Conservation (phyloP, 192 early-diverging fungal genomes). For the Pilaira anomala region DNA sequence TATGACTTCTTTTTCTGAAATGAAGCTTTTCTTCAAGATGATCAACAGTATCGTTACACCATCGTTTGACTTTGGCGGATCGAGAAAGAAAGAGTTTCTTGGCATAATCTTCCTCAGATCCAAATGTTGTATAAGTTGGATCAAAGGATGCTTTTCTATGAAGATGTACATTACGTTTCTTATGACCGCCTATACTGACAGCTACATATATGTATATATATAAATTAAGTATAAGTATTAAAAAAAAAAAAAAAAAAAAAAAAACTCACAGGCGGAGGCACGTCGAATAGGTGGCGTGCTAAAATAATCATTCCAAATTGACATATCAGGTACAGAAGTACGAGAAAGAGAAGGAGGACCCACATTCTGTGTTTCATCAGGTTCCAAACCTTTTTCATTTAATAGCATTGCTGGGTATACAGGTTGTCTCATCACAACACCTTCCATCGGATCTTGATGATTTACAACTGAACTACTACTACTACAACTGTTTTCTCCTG, state of each 20-base stretch:
- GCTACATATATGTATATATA: too few relatives aligned
- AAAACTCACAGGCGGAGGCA: background rate
- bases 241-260: too few relatives aligned
- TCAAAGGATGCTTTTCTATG: background rate
- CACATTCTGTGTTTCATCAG: too few relatives aligned
- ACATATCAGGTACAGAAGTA: background rate
- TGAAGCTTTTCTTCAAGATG: background rate
- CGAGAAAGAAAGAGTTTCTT: constrained; percentile 26
- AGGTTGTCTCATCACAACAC: background rate
- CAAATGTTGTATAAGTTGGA: background rate
- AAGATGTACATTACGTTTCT: too few relatives aligned
- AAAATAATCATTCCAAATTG: constrained; percentile 1
- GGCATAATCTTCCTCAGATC: constrained; percentile 25
- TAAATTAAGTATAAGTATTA: background rate
- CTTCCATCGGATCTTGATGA: background rate
- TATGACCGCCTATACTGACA: too few relatives aligned
- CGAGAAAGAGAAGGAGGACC: background rate
- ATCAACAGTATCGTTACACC: constrained; percentile 11
- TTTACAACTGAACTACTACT: background rate
- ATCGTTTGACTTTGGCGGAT: constrained; percentile 28
- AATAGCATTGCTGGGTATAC: constrained; percentile 16
- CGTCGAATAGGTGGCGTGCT: background rate
- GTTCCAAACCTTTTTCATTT: too few relatives aligned
- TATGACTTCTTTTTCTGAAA: background rate
- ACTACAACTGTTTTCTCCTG: too few relatives aligned